A percentile compares a stretch with the other conserved stretches of the same genome.
Conservation (phyloP, 2,329 filamentous ascomycete genomes). For the Chaetomium strumarium region DNA sequence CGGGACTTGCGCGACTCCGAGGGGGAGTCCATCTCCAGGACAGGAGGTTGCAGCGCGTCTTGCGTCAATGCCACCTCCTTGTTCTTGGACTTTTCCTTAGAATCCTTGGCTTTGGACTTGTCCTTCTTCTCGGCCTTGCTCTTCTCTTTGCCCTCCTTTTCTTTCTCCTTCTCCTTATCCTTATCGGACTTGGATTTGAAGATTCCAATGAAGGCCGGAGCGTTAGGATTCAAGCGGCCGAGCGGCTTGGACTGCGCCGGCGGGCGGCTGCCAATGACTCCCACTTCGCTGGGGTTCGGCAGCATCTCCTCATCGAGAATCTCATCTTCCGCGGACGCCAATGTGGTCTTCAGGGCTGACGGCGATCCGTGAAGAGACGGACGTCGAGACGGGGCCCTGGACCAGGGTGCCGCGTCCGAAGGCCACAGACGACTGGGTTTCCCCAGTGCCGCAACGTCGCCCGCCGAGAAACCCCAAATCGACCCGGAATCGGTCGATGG, state of each 20-base stretch:
- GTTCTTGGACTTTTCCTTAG: slow-evolving; percentile 34
- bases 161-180: slow-evolving; percentile 36
- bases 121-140: slow-evolving; percentile 33
- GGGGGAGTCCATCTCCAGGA: slow-evolving; percentile 44
- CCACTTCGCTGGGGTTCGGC: slow-evolving; percentile 52
- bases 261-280: slow-evolving; percentile 76
- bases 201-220: slow-evolving; percentile 75
- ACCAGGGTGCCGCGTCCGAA: slow-evolving; percentile 45
- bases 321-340: slow-evolving; percentile 59
- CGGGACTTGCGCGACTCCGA: slow-evolving; percentile 49
- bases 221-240: slow-evolving; percentile 73
- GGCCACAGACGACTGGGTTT: slow-evolving; percentile 63
- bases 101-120: slow-evolving; percentile 34
- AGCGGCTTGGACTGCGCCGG: slow-evolving; percentile 36
- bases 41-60: slow-evolving; percentile 34
- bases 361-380: slow-evolving; percentile 77
- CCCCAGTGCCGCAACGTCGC: slow-evolving; percentile 33
- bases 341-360: slow-evolving; percentile 52
- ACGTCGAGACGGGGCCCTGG: slow-evolving; percentile 68
- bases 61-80: slow-evolving; percentile 27
- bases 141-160: slow-evolving; percentile 32
- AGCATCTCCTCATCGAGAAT: slow-evolving; percentile 55
- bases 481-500: slow-evolving; percentile 74
- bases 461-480: slow-evolving; percentile 57
- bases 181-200: slow-evolving; percentile 40